Conservation (phyloP, 352 stramenopile genomes). For the Globisporangium yorkense region DNA sequence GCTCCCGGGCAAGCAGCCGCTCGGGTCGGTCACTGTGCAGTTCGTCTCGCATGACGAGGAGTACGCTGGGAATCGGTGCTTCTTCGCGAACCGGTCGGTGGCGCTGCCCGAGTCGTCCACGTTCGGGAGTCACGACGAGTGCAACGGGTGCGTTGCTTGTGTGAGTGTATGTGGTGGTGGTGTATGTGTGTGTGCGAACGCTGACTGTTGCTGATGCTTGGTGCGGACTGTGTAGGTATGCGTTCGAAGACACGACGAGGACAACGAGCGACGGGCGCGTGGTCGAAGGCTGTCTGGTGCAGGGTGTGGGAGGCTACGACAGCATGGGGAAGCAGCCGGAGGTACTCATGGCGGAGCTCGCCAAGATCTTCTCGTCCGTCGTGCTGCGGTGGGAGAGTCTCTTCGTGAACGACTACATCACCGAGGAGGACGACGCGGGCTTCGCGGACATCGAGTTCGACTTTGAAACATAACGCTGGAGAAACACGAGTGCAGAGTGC, state of each 20-base stretch:
- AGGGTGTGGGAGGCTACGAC: constrained; percentile 47
- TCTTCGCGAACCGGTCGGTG: constrained; percentile 46
- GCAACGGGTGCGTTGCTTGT: constrained; percentile 28
- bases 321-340: constrained; percentile 33
- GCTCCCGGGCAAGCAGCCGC: constrained; percentile 37
- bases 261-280: constrained; percentile 27
- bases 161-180: constrained; percentile 11
- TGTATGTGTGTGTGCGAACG: constrained; percentile 1
- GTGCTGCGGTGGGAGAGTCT: constrained; percentile 64
- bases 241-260: constrained; percentile 47
- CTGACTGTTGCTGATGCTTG: not conserved
- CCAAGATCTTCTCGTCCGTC: constrained; percentile 57
- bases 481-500: not conserved
- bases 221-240: constrained; percentile 18
- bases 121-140: constrained; percentile 53
- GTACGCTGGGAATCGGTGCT: constrained; percentile 40
- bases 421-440: constrained; percentile 2
- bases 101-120: constrained; percentile 28
- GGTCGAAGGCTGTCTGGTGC: constrained; percentile 45
- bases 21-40: constrained; percentile 38
- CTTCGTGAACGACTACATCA: constrained; percentile 69
- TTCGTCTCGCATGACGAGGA: constrained; percentile 39
- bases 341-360: constrained; percentile 48
- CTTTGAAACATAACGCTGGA: not conserved
- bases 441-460: constrained; percentile 1